Conservation (phyloP, 1,284 basidiomycete genomes). For the Afroboletus lepidellus region DNA sequence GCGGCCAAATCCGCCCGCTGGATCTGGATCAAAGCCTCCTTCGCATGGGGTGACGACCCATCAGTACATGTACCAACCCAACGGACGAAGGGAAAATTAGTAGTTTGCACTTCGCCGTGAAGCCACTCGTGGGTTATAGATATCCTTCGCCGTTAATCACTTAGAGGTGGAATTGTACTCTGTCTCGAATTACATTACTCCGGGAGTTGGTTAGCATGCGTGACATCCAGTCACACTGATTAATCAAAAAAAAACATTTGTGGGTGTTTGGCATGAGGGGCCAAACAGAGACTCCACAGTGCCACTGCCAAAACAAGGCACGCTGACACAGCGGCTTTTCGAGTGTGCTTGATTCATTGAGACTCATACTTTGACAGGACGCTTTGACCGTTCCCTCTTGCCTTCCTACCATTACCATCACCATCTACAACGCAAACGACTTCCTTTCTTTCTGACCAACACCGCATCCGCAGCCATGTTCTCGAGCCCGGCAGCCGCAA, state of each 20-base stretch:
- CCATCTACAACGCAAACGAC: not conserved
- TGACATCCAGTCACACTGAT: conserved; percentile 25
- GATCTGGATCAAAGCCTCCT: conserved; percentile 32
- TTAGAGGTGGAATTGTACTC: conserved; percentile 5
- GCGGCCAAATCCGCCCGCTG: conserved; percentile 32
- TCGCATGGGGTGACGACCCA: conserved; percentile 38
- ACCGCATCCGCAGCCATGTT: conserved; percentile 39
- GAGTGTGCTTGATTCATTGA: conserved; percentile 17
- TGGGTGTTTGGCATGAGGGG: conserved; percentile 26
- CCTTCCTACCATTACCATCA: conserved; percentile 15
- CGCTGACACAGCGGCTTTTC: conserved; percentile 26
- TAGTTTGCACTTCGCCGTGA: conserved; percentile 5
- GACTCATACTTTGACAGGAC: conserved; percentile 23
- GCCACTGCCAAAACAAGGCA: conserved; percentile 24
- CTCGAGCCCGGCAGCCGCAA: conserved; percentile 50
- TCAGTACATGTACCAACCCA: conserved; percentile 47
- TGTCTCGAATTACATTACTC: conserved; percentile 18
- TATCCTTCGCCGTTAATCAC: conserved; percentile 4
- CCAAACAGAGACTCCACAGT: conserved; percentile 19
- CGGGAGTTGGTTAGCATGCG: conserved; percentile 6
- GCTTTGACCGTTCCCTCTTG: conserved; percentile 20
- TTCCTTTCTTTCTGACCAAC: not conserved
- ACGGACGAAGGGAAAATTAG: conserved; percentile 35
- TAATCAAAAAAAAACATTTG: not conserved
- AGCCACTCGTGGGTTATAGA: conserved; percentile 1